Evolutionary conservation across 106 monocot genomes (phyloP).

Genomic region (Narthecium ossifragum): DNA sequence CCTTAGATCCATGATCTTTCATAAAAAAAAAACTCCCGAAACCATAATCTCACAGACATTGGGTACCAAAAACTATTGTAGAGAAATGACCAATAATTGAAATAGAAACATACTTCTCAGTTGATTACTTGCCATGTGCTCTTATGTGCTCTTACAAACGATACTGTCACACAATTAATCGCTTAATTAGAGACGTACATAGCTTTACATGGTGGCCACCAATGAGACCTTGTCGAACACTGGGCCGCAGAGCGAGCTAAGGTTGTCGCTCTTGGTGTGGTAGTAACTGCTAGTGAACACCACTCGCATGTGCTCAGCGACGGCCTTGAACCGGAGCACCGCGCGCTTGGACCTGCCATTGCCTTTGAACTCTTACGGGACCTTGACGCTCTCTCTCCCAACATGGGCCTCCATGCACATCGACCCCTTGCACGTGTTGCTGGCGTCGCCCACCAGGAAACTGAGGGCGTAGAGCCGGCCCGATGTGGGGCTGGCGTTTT

Average conservation of each 20-base stretch:
- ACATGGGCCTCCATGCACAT: neutral
- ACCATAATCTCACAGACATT: no score
- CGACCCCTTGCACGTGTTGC: neutral
- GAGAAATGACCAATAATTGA: no score
- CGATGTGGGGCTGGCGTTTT: conserved; percentile 1
- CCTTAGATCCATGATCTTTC: no score
- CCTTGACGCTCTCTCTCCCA: neutral
- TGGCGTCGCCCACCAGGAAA: neutral
- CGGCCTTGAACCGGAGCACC: conserved; percentile 10
- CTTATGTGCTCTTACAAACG: no score
- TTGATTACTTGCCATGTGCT: no score
- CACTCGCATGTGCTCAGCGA: neutral
- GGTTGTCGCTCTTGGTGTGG: conserved; percentile 9
- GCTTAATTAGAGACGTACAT: no score
- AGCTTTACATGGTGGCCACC: no score
- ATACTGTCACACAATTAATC: no score
- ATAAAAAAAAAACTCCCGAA: no score
- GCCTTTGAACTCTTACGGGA: conserved; percentile 2
- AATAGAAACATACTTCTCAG: no score
- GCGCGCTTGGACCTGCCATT: conserved; percentile 7
- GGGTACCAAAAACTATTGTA: no score
- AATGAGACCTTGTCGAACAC: neutral
- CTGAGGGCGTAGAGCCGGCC: neutral
- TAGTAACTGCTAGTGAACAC: conserved; percentile 5
- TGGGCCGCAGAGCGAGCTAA: conserved; percentile 4